These are phyloP conservation scores for Colletotrichum magnum DNA, from an alignment of 2,329 filamentous ascomycete species.

Conservation along the genomic window DNA sequence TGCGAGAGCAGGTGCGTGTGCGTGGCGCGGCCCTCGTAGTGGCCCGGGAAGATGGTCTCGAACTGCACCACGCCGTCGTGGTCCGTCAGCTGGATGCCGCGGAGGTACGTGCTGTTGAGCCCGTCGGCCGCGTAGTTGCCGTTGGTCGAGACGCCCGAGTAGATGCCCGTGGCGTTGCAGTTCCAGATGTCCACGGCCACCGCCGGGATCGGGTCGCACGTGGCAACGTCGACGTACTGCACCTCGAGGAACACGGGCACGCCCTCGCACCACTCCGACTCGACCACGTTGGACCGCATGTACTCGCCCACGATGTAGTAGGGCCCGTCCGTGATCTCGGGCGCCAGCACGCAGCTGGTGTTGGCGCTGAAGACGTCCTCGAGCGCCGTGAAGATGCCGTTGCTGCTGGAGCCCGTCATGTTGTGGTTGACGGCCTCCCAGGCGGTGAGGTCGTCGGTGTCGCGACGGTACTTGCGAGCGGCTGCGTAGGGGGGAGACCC, in stretches of 20 bases:
- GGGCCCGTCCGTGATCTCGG: constrained; percentile 34
- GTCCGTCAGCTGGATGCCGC: constrained; percentile 57
- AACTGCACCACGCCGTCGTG: constrained; percentile 59
- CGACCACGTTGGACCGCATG: constrained; percentile 60
- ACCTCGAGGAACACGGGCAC: constrained; percentile 55
- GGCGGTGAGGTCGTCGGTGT: constrained; percentile 49
- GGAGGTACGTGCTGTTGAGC: constrained; percentile 51
- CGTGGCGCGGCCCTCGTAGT: constrained; percentile 60
- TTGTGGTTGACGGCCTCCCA: constrained; percentile 54
- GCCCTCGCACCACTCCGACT: constrained; percentile 54
- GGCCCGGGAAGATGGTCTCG: constrained; percentile 59
- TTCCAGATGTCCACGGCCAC: constrained; percentile 45
- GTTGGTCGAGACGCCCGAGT: constrained; percentile 49
- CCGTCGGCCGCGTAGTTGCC: constrained; percentile 45
- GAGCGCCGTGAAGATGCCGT: constrained; percentile 50
- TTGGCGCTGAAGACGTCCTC: constrained; percentile 44
- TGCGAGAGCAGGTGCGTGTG: constrained; percentile 63
- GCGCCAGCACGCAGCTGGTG: constrained; percentile 26
- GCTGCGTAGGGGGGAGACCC: constrained; percentile 38
- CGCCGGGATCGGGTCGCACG: constrained; percentile 42
- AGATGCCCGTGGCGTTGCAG: constrained; percentile 57
- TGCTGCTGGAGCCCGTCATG: constrained; percentile 46
- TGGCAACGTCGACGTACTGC: constrained; percentile 45
- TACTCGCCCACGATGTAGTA: constrained; percentile 60
- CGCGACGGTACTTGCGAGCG: constrained; percentile 50